Base-by-base conservation (phyloP, 495 filamentous ascomycete genomes). In the Lichenothelia convexa region DNA sequence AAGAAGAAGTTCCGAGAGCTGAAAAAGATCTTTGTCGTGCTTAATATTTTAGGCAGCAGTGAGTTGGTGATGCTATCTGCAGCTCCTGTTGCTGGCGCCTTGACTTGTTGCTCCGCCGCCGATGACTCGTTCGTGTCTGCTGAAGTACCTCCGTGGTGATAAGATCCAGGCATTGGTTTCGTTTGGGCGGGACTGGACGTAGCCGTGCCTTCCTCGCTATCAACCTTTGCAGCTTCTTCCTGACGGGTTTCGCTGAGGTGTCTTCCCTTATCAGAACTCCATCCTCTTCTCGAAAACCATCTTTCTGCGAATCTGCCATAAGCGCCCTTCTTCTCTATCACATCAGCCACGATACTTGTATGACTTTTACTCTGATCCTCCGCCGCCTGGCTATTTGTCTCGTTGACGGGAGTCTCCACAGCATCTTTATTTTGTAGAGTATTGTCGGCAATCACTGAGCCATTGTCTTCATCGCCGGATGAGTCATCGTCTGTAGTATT, bases 301-400 rank as follows among this genome's bases (percentile, higher is more conserved):
- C 71, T 74, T 41, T 81, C 70, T 0, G 87, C 81, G 52, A 93
- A 93, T 17, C 78, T 62, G 1, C 87, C 86, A 55, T 93, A 93
- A 26, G 67, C 70, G 0, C 84, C 78, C 38, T 69, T 76, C 40
- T 69, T 73, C 4, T 63, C 66, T 35, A 92, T 80, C 1, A 93
- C 85, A 56, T 93, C 82, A 59, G 91, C 69, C 0, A 75, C 81
- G 38, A 89, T 71, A 31, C 63, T 69, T 37, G 68, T 73, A 18
- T 60, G 61, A 27, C 60, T 63, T 21, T 47, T 30, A 36, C 18
- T 41, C 43, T 31, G 48, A 31, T 50, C 42, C 7, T 40, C 45
- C 3, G 40, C 33, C 3, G 35, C 15, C 18, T 45, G 41, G 16
- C 39, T 47, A 19, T 36, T 26, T 18, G 36, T 20, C 20, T 41